Percentiles rank a stretch among this genome's conserved stretches.
These are phyloP conservation scores for Globisporangium acanthophoron DNA, from an alignment of 352 stramenopile species.

Conservation along the genomic window DNA sequence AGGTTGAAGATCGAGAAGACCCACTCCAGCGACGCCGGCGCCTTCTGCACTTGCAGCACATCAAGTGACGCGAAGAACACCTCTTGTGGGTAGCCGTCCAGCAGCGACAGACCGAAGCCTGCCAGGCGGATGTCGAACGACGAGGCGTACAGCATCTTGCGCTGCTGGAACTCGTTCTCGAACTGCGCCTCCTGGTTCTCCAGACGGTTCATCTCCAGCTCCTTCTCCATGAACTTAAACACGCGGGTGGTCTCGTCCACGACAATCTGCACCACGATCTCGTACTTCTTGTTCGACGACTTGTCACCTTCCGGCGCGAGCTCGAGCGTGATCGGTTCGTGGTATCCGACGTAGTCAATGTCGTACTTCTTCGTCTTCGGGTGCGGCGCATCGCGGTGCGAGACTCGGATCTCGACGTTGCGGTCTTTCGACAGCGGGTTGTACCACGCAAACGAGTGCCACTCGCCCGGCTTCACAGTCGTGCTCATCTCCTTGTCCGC, in stretches of 20 bases:
- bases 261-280: constrained; percentile 73
- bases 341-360: constrained; percentile 76
- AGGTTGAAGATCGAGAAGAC: constrained; percentile 72
- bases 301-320: constrained; percentile 32
- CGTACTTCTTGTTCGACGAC: constrained; percentile 19
- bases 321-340: constrained; percentile 61
- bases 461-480: constrained; percentile 60
- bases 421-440: constrained; percentile 83
- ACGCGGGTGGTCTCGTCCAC: constrained; percentile 78
- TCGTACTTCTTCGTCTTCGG: constrained; percentile 72
- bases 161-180: constrained; percentile 68
- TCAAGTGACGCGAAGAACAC: constrained; percentile 81
- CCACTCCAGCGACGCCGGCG: constrained; percentile 66
- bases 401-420: constrained; percentile 58
- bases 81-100: constrained; percentile 76
- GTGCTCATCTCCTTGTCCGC: constrained; percentile 43
- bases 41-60: constrained; percentile 69
- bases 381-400: constrained; percentile 47
- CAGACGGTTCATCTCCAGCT: constrained; percentile 64
- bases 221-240: constrained; percentile 76
- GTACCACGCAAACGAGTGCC: constrained; percentile 81
- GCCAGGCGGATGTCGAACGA: constrained; percentile 79
- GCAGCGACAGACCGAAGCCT: constrained; percentile 69
- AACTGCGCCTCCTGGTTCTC: constrained; percentile 61
- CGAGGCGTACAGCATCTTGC: constrained; percentile 74